These are phyloP conservation scores for Fusarium metavorans DNA, from an alignment of 2,329 filamentous ascomycete species.

Conservation along the genomic window DNA sequence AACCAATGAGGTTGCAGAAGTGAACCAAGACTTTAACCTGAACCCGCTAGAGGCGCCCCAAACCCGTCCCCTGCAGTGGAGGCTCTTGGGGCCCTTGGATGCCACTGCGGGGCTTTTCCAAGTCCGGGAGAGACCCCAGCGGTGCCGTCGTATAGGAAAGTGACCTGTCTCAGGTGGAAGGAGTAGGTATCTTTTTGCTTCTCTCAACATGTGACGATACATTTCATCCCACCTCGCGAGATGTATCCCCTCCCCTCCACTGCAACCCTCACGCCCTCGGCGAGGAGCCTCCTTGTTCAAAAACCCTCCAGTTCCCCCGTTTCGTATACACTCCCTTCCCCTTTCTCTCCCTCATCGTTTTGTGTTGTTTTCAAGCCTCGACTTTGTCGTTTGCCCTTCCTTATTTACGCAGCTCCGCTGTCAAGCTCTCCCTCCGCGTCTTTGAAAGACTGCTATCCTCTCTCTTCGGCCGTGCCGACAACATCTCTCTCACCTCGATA, in stretches of 20 bases:
- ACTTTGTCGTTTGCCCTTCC: constrained; percentile 43
- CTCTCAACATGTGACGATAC: constrained; percentile 9
- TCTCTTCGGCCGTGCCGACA: constrained; percentile 53
- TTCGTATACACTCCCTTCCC: constrained; percentile 25
- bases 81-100: constrained; percentile 15
- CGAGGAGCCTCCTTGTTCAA: constrained; percentile 34
- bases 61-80: constrained; percentile 37
- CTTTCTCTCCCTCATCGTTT: constrained; percentile 41
- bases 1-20: constrained; percentile 16
- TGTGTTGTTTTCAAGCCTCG: constrained; percentile 40
- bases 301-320: constrained; percentile 37
- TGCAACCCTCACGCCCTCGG: constrained; percentile 13
- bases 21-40: constrained; percentile 23
- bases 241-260: constrained; percentile 16
- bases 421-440: constrained; percentile 58
- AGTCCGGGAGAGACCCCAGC: constrained; percentile 14
- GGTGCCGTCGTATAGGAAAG: constrained; percentile 1
- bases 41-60: constrained; percentile 28
- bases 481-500: constrained; percentile 25
- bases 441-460: constrained; percentile 63
- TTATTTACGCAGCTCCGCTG: constrained; percentile 48
- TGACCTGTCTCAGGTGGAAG: constrained; percentile 10
- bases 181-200: not conserved
- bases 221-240: not conserved
- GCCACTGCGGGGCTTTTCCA: constrained; percentile 3